Base-by-base conservation (phyloP, 1,284 basidiomycete genomes). In the Kwoniella shivajii region DNA sequence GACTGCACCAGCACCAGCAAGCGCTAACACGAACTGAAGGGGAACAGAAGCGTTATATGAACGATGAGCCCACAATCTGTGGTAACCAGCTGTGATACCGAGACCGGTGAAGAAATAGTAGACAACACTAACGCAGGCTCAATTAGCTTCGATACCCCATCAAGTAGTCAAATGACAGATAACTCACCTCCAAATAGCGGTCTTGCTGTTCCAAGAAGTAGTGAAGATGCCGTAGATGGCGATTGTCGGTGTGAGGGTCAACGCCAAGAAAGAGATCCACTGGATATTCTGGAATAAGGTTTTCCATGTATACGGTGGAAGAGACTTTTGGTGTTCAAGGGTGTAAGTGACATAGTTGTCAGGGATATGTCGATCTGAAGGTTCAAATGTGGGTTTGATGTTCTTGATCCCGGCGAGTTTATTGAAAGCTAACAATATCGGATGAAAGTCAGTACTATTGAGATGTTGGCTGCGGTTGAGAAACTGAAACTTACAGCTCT, bases 321-420 rank as follows among this genome's bases (percentile, higher is more conserved):
- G 82, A 1, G 86, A 72, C 65, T 90, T 77, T 82, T 84, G 71
- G 83, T 76, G 88, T 74, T 86, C 86, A 73, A 95, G 83, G 3
- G 89, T 90, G 77, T 89, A 85, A 50, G 86, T 82, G 71, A 96
- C 90, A 72, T 93, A 95, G 82, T 93, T 93, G 80, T 92, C 90
- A 34, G 88, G 88, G 61, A 90, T 86, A 77, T 89, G 79, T 27
- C 41, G 50, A 52, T 69, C 66, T 31, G 64, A 66, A 13, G 67
- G 60, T 18, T 44, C 47, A 52, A 61, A 60, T 26, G 63, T 64
- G 29, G 69, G 65, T 53, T 64, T 34, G 42, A 70, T 65, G 34
- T 64, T 59, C 20, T 53, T 20, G 34, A 64, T 59, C 27, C 51
- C 51, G 31, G 51, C 51, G 26, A 53, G 51, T 31, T 53, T 53